A percentile compares a stretch with the other conserved stretches of the same genome.
phyloP scores from a whole-genome alignment of 371 early-diverging fungal genomes.

The Syncephalastrum sp. region DNA sequence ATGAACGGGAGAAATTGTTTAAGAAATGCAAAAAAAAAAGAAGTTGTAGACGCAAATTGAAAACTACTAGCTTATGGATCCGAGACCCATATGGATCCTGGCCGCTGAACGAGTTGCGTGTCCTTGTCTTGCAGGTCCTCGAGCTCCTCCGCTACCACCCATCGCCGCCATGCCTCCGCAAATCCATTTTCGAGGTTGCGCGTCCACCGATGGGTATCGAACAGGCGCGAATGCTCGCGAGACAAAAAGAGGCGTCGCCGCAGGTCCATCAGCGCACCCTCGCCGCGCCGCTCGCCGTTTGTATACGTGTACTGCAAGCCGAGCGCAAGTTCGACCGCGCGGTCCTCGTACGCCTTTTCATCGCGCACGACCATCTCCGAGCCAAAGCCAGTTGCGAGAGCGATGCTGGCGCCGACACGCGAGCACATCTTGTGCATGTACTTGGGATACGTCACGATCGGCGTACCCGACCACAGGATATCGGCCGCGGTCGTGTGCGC shows the following conservation, averaged over 20 bases:
- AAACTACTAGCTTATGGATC: conserved; percentile 40
- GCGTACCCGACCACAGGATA: conserved; percentile 93
- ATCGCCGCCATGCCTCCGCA: conserved; percentile 75
- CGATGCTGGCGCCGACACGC: conserved; percentile 87
- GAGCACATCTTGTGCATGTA: conserved; percentile 90
- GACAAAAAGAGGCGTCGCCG: conserved; percentile 74
- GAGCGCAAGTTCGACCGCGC: conserved; percentile 70
- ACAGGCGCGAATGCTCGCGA: conserved; percentile 75
- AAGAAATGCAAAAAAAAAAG: background rate
- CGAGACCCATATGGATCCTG: conserved; percentile 46
- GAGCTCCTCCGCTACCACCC: conserved; percentile 68
- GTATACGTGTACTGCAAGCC: conserved; percentile 54
- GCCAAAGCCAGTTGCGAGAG: conserved; percentile 83
- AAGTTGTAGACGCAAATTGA: background rate
- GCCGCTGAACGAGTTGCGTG: conserved; percentile 6
- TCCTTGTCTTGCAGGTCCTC: conserved; percentile 31
- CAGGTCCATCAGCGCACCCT: conserved; percentile 66
- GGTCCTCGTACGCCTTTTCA: conserved; percentile 78
- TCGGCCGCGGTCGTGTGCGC: conserved; percentile 95
- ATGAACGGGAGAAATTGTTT: background rate
- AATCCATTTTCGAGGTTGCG: conserved; percentile 78
- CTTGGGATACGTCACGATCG: conserved; percentile 88
- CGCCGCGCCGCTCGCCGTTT: conserved; percentile 47
- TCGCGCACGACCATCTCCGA: conserved; percentile 78
- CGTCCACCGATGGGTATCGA: conserved; percentile 90